These are phyloP conservation scores for Coemansia sp. DNA, from an alignment of 192 early-diverging fungal genomes.

Conservation along the genomic window DNA sequence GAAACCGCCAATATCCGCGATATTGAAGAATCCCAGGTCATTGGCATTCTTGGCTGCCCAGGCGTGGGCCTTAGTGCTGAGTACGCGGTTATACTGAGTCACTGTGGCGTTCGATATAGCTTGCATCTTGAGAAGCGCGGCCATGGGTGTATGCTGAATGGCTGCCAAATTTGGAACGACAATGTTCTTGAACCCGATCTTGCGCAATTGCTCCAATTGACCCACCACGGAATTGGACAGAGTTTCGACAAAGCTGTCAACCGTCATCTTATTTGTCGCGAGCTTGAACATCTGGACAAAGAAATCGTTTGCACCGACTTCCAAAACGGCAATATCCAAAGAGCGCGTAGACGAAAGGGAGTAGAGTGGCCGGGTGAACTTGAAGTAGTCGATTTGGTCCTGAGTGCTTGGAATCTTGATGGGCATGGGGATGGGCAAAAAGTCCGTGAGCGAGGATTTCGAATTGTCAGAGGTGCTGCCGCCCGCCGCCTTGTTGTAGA, in stretches of 20 bases:
- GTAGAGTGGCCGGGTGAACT: conserved; percentile 24
- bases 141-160: conserved; percentile 42
- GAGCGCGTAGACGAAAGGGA: conserved; percentile 13
- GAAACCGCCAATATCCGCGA: conserved; percentile 46
- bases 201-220: conserved; percentile 38
- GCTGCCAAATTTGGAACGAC: conserved; percentile 36
- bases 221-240: conserved; percentile 20
- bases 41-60: conserved; percentile 29
- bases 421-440: conserved; percentile 11
- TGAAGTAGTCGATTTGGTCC: conserved; percentile 42
- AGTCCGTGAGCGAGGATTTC: conserved; percentile 17
- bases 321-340: conserved; percentile 34
- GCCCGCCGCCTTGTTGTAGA: conserved; percentile 38
- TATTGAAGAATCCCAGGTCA: conserved; percentile 16
- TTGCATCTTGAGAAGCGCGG: conserved; percentile 19
- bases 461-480: conserved; percentile 33
- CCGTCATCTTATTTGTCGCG: conserved; percentile 14
- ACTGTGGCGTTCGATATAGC: conserved; percentile 33
- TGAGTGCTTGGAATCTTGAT: conserved; percentile 43
- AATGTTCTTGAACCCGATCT: conserved; percentile 46
- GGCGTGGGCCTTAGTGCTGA: conserved; percentile 22
- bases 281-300: conserved; percentile 36
- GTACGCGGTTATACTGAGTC: conserved; percentile 26
- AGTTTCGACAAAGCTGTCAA: conserved; percentile 31
- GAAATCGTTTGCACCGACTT: conserved; percentile 43